Evolutionary conservation across 2,329 filamentous ascomycete species (phyloP).

Genomic region (Stromatinia cepivora): DNA sequence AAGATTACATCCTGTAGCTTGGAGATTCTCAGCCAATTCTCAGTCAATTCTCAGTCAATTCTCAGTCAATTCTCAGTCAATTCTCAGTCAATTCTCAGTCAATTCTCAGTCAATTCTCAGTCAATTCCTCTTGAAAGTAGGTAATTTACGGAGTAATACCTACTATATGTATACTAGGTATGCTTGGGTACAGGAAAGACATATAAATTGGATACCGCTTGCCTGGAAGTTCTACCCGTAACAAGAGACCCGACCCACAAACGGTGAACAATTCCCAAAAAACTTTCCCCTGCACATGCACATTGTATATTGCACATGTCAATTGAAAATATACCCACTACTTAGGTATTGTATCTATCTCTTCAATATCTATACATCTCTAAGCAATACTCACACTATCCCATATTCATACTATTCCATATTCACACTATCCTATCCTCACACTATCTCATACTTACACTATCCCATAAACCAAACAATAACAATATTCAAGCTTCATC

Average conservation of each 20-base stretch:
- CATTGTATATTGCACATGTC: too few relatives aligned
- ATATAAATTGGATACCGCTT: neutral
- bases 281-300: too few relatives aligned
- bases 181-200: neutral
- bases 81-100: neutral
- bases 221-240: neutral
- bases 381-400: too few relatives aligned
- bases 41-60: neutral
- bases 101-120: neutral
- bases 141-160: too few relatives aligned
- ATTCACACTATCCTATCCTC: too few relatives aligned
- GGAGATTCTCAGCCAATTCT: neutral
- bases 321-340: too few relatives aligned
- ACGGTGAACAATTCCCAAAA: neutral
- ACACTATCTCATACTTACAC: too few relatives aligned
- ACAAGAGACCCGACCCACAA: neutral
- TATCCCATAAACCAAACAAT: too few relatives aligned
- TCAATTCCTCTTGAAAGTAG: neutral
- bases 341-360: neutral
- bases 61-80: neutral
- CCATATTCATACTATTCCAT: too few relatives aligned
- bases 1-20: neutral
- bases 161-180: neutral
- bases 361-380: neutral
- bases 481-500: too few relatives aligned